Evolutionary conservation across 441 rosid species (phyloP).

Genomic region (Gossypium aridum): DNA sequence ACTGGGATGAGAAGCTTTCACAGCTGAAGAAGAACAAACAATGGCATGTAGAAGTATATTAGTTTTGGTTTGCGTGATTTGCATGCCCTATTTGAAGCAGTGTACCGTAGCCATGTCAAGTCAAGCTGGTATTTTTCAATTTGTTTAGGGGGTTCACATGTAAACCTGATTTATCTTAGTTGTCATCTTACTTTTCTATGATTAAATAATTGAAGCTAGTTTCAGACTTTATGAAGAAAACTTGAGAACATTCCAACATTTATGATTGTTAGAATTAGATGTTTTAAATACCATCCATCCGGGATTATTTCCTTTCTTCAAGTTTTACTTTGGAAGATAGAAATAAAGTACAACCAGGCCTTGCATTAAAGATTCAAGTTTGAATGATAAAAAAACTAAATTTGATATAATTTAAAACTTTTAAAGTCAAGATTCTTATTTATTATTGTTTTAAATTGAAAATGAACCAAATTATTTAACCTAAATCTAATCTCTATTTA

Average conservation of each 20-base stretch:
- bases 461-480: too few species aligned
- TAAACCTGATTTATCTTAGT: conserved; percentile 15
- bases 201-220: conserved; percentile 20
- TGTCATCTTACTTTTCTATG: conserved; percentile 17
- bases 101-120: background rate
- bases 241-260: conserved; percentile 5
- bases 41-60: conserved; percentile 98
- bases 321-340: background rate
- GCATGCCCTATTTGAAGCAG: background rate
- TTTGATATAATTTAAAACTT: too few species aligned
- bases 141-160: background rate
- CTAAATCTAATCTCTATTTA: too few species aligned
- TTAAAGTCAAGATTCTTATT: too few species aligned
- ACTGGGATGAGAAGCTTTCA: conserved; percentile 94
- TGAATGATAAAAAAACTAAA: too few species aligned
- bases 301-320: background rate
- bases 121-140: conserved; percentile 4
- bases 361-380: background rate
- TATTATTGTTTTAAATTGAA: too few species aligned
- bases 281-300: background rate
- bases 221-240: conserved; percentile 8
- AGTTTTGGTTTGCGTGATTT: conserved; percentile 4
- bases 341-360: background rate
- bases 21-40: conserved; percentile 95
- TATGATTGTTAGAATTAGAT: background rate